Evolutionary conservation across 192 early-diverging fungal species (phyloP).

Genomic region (Backusella luteola): DNA sequence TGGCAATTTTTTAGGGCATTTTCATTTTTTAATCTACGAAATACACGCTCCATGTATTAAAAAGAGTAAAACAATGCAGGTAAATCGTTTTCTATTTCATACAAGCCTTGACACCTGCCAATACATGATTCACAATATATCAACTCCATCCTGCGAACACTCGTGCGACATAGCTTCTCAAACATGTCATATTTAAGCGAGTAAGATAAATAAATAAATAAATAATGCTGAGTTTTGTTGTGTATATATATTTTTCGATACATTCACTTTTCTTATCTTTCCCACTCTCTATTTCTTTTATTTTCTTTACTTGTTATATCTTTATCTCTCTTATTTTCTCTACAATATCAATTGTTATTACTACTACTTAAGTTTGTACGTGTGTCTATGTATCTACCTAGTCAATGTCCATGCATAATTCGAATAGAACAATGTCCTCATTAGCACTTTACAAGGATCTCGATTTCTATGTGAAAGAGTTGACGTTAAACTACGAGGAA

Average conservation of each 20-base stretch:
- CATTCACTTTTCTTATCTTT: not conserved
- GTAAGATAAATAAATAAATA: not conserved
- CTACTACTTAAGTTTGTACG: not conserved
- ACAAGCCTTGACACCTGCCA: not conserved
- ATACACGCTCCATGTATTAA: too few relatives aligned
- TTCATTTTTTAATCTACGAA: too few relatives aligned
- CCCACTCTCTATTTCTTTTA: not conserved
- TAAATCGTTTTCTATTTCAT: too few relatives aligned
- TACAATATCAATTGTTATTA: not conserved
- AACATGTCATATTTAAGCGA: not conserved
- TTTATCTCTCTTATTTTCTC: not conserved
- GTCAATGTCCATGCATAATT: not conserved
- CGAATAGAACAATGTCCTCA: constrained; percentile 1
- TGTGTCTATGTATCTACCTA: not conserved
- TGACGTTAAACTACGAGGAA: not conserved
- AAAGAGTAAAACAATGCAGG: too few relatives aligned
- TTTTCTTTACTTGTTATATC: not conserved
- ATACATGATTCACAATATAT: not conserved
- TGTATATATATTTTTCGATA: not conserved
- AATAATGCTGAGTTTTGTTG: not conserved
- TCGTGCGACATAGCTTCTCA: not conserved
- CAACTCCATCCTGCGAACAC: too few relatives aligned
- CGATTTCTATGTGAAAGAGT: not conserved
- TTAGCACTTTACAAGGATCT: not conserved
- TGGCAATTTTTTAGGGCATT: too few relatives aligned